phyloP scores from a whole-genome alignment of 257 asterid genomes.

The Fraxinus pennsylvanica region DNA sequence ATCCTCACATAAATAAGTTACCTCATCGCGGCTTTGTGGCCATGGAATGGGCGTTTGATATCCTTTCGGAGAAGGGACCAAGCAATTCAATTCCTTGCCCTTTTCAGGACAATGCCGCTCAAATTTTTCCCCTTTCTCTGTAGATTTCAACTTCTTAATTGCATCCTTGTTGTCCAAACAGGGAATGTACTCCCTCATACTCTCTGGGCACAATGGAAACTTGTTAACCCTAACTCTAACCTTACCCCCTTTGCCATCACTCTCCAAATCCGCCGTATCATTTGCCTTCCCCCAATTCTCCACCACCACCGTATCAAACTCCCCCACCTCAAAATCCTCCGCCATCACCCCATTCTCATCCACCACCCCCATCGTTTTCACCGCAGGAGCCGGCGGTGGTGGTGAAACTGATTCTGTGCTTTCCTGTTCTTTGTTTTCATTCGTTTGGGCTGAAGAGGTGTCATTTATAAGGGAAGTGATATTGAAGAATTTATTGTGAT shows the following conservation, averaged over 20 bases:
- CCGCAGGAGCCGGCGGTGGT: constrained; percentile 46
- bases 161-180: constrained; percentile 88
- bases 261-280: constrained; percentile 46
- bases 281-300: constrained; percentile 61
- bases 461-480: constrained; percentile 45
- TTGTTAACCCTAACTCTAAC: constrained; percentile 58
- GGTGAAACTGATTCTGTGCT: background rate
- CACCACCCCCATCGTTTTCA: constrained; percentile 82
- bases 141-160: constrained; percentile 55
- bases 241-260: constrained; percentile 41
- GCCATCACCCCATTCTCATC: constrained; percentile 86
- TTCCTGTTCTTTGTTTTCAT: background rate
- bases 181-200: constrained; percentile 89
- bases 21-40: constrained; percentile 98
- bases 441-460: constrained; percentile 24
- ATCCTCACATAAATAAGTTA: constrained; percentile 20
- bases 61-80: constrained; percentile 88
- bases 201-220: constrained; percentile 53
- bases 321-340: constrained; percentile 79
- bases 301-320: constrained; percentile 60
- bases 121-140: constrained; percentile 76
- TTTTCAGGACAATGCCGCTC: constrained; percentile 91
- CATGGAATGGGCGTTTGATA: constrained; percentile 74
- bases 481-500: constrained; percentile 51
- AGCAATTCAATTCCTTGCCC: constrained; percentile 68